Percentiles rank a stretch among this genome's conserved stretches.
These are phyloP conservation scores for Brasilioporus rufonigricans DNA, from an alignment of 768 basidiomycete species.

Conservation along the genomic window DNA sequence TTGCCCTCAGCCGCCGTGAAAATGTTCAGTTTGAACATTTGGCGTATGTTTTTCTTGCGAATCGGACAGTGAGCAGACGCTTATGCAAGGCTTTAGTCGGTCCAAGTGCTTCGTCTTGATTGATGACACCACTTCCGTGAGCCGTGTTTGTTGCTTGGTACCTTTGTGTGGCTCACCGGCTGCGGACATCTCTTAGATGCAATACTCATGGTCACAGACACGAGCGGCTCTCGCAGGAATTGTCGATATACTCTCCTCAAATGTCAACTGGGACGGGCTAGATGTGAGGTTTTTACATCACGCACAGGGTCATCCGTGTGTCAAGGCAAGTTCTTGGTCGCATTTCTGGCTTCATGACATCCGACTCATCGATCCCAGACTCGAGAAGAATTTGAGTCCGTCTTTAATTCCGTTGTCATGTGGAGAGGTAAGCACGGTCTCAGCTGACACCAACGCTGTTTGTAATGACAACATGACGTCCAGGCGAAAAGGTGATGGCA, in stretches of 20 bases:
- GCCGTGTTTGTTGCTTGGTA: background rate
- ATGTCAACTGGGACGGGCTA: conserved; percentile 16
- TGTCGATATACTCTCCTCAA: conserved; percentile 10
- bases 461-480: background rate
- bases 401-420: conserved; percentile 19
- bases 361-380: conserved; percentile 6
- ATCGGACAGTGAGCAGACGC: background rate
- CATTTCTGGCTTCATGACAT: no score
- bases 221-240: conserved; percentile 16
- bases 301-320: background rate
- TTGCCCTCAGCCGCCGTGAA: conserved; percentile 11
- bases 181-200: conserved; percentile 14
- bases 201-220: conserved; percentile 20
- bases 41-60: conserved; percentile 10
- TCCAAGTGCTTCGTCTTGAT: conserved; percentile 23
- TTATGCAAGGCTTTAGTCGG: conserved; percentile 12
- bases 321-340: conserved; percentile 8
- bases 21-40: conserved; percentile 17
- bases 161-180: background rate
- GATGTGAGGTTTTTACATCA: conserved; percentile 21
- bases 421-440: conserved; percentile 18
- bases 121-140: conserved; percentile 22
- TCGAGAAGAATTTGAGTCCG: conserved; percentile 11
- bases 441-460: background rate
- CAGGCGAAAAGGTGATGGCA: conserved; percentile 17